phyloP scores from a whole-genome alignment of 352 stramenopile genomes.

The Globisporangium spiculum region DNA sequence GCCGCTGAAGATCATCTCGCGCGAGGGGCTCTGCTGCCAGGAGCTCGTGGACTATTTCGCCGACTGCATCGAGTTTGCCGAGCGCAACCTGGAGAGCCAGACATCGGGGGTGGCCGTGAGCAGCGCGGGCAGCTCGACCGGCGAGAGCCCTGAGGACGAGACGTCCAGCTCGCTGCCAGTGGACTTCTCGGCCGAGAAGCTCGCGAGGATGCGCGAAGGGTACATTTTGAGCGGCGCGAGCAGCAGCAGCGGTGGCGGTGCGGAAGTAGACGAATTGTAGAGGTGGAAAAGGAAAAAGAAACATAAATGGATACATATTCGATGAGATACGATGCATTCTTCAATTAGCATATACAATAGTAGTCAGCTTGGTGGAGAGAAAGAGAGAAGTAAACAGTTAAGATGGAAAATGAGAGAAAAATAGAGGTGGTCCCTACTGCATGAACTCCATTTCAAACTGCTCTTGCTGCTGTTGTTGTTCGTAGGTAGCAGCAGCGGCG shows the following conservation, averaged over 20 bases:
- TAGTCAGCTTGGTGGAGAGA: neutral
- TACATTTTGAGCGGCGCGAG: constrained; percentile 63
- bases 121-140: constrained; percentile 3
- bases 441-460: constrained; percentile 19
- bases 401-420: neutral
- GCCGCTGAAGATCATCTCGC: constrained; percentile 80
- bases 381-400: neutral
- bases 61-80: constrained; percentile 70
- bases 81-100: constrained; percentile 52
- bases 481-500: constrained; percentile 10
- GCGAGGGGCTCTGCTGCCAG: constrained; percentile 77
- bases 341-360: neutral
- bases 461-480: constrained; percentile 8
- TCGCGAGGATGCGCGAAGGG: constrained; percentile 36
- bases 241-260: constrained; percentile 44
- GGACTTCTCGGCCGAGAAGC: constrained; percentile 22
- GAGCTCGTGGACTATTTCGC: constrained; percentile 84
- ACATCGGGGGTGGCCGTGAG: constrained; percentile 23
- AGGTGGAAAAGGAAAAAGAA: neutral
- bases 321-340: neutral
- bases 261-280: constrained; percentile 16
- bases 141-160: constrained; percentile 23
- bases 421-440: constrained; percentile 5
- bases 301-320: neutral
- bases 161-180: constrained; percentile 5